Percentiles rank a stretch among this genome's conserved stretches.
phyloP scores from a whole-genome alignment of 257 asterid genomes.

The Przewalskia tangutica region DNA sequence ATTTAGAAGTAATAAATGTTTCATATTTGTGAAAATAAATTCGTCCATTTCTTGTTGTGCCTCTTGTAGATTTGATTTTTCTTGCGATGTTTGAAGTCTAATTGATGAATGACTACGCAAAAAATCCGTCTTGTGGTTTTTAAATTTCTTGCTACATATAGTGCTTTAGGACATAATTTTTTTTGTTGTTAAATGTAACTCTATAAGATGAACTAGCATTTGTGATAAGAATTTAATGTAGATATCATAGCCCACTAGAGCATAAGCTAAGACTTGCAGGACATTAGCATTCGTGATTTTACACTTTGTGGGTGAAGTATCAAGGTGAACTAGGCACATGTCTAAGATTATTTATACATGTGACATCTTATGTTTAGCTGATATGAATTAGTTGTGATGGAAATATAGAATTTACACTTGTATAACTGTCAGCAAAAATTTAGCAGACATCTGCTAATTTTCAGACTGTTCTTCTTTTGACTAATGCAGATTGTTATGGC shows the following conservation, averaged over 20 bases:
- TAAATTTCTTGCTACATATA: background rate
- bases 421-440: background rate
- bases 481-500: constrained; percentile 51
- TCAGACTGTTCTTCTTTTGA: constrained; percentile 10
- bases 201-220: background rate
- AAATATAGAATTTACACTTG: background rate
- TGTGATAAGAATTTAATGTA: background rate
- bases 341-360: background rate
- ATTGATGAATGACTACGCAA: background rate
- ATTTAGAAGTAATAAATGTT: background rate
- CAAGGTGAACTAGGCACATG: background rate
- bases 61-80: background rate
- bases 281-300: background rate
- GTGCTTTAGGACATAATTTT: background rate
- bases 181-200: background rate
- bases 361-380: background rate
- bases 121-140: background rate
- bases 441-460: constrained; percentile 2
- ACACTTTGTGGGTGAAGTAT: background rate
- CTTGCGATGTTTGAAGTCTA: background rate
- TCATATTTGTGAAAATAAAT: background rate
- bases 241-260: background rate
- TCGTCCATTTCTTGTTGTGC: background rate
- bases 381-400: background rate
- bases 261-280: background rate